Evolutionary conservation across 2,329 filamentous ascomycete species (phyloP), one percentile per base, ranked within the genome.

Genomic region (Clathrospora elynae): DNA sequence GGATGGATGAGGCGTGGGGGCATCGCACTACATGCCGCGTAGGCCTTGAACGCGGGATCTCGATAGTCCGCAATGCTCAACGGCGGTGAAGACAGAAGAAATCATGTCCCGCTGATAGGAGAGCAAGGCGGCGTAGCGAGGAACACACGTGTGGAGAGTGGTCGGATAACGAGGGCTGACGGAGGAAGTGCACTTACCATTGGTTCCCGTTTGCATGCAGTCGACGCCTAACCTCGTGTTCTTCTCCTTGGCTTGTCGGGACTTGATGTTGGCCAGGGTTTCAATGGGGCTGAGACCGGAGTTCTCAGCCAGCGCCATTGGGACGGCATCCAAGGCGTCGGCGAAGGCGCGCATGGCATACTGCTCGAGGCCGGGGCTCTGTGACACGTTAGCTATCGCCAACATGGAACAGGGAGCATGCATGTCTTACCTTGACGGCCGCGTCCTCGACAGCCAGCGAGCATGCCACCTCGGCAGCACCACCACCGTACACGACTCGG

Each of bases 301-400:
- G 80, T 99, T 99, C 80, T 99, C 92, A 7, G 93, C 91, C 48
- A 99, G 80, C 2, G 93, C 90, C 90, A 99, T 93, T 22, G 93
- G 93, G 1, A 99, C 81, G 2, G 88, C 81, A 71, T 99, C 93
- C 23, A 99, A 83, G 4, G 93, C 95, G 72, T 97, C 92, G 49
- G 93, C 83, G 68, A 99, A 99, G 16, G 93, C 93, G 50, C 93
- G 88, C 92, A 99, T 99, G 55, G 92, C 91, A 73, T 99, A 99
- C 75, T 99, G 93, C 75, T 96, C 92, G 25, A 99, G 83, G n/a
- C 93, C 93, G 16, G 91, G 89, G 37, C 90, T 96, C 84, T 83
- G 67, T 28, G 26, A 22, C 7, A 32, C 38, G 32, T 58, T 45
- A 57, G 35, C 32, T 25, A n/a, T 35, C 26, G 28, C 20, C n/a